Conservation (phyloP, 176 grass and related monocot genomes). For the Luzula sylvatica region DNA sequence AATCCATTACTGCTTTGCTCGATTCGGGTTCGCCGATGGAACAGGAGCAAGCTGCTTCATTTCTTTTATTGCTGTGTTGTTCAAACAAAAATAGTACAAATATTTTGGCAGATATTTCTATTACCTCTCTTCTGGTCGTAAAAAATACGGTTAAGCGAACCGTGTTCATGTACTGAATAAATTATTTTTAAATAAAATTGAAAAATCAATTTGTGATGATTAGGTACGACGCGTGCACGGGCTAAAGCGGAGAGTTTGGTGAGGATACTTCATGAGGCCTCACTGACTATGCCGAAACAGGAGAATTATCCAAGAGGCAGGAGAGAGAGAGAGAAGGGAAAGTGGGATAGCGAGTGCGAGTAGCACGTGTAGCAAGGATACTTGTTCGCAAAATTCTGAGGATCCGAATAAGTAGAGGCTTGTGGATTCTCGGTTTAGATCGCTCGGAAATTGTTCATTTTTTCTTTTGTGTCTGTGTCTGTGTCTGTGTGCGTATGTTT, state of each 20-base stretch:
- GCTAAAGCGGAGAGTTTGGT: slow-evolving; percentile 71
- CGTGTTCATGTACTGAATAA: no score
- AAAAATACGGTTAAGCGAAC: no score
- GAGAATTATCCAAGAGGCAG: not conserved
- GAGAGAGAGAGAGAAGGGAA: not conserved
- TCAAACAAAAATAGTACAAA: slow-evolving; percentile 34
- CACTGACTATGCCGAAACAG: slow-evolving; percentile 1
- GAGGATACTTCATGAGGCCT: slow-evolving; percentile 32
- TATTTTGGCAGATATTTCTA: slow-evolving; percentile 62
- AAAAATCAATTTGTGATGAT: no score
- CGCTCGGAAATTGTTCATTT: slow-evolving; percentile 10
- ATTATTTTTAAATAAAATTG: no score
- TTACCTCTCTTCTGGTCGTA: slow-evolving; percentile 52
- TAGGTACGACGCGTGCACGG: slow-evolving; percentile 30
- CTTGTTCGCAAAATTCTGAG: slow-evolving; percentile 11
- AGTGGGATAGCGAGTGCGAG: not conserved
- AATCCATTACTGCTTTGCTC: slow-evolving; percentile 35
- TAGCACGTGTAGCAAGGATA: not conserved
- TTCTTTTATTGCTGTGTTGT: slow-evolving; percentile 52
- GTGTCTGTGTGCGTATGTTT: no score
- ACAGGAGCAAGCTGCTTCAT: slow-evolving; percentile 63
- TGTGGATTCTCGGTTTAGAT: slow-evolving; percentile 33
- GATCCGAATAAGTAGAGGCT: slow-evolving; percentile 6
- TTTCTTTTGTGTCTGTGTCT: slow-evolving; percentile 5
- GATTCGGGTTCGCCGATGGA: slow-evolving; percentile 38